Conservation (phyloP, 2,329 filamentous ascomycete species). For the Talaromyces albobiverticillius region DNA sequence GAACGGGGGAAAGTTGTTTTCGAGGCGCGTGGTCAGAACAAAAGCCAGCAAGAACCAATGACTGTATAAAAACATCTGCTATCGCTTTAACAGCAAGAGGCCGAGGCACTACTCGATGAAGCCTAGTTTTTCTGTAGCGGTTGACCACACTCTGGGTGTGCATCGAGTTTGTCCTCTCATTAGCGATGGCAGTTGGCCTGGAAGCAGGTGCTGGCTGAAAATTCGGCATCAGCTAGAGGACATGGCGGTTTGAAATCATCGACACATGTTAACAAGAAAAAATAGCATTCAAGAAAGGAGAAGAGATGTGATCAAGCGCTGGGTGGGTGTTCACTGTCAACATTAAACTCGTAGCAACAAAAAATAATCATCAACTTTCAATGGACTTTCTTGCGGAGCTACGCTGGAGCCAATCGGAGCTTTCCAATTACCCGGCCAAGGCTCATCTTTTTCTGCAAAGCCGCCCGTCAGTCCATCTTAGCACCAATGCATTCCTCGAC, state of each 20-base stretch:
- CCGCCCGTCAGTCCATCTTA: not conserved
- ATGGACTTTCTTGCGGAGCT: slow-evolving; percentile 30
- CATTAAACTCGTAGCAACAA: not conserved
- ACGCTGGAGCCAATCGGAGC: slow-evolving; percentile 36
- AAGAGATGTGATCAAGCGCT: not conserved
- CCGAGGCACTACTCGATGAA: slow-evolving; percentile 17
- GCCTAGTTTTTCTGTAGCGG: not conserved
- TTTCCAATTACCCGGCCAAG: slow-evolving; percentile 21
- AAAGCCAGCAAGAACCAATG: slow-evolving; percentile 51
- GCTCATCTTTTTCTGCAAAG: slow-evolving; percentile 33
- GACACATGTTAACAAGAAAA: slow-evolving; percentile 25
- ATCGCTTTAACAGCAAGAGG: slow-evolving; percentile 33
- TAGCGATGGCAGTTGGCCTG: slow-evolving; percentile 29
- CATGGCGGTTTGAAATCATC: slow-evolving; percentile 54
- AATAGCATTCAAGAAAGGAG: not conserved
- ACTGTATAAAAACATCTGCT: slow-evolving; percentile 54
- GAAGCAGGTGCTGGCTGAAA: slow-evolving; percentile 49
- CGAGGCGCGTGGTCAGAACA: slow-evolving; percentile 48
- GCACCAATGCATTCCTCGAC: not conserved
- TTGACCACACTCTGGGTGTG: not conserved
- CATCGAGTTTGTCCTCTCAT: not conserved
- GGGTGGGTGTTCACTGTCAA: not conserved
- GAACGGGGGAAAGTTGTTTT: slow-evolving; percentile 1
- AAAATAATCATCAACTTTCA: not conserved
- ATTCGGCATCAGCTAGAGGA: slow-evolving; percentile 61